A percentile compares a stretch with the other conserved stretches of the same genome.
These are phyloP conservation scores for Trichosporon inkin DNA, from an alignment of 1,284 basidiomycete genomes.

Conservation along the genomic window DNA sequence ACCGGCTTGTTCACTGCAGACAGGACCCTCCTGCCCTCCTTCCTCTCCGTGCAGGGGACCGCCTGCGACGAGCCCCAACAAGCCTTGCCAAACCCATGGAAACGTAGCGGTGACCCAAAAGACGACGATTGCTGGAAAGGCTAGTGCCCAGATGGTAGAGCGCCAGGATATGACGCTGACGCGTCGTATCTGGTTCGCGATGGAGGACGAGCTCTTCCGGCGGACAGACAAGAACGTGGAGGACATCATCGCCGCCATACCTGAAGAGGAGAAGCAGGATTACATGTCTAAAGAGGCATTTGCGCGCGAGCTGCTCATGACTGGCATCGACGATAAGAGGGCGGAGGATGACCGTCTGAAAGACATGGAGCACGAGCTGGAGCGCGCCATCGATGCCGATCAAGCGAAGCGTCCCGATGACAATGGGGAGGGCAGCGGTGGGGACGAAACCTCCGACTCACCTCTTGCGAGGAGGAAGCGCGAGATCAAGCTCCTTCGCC, in stretches of 20 bases:
- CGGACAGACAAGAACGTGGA: constrained; percentile 6
- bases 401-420: no score
- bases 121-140: no score
- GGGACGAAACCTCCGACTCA: no score
- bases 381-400: neutral
- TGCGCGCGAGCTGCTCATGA: neutral
- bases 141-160: neutral
- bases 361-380: neutral
- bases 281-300: neutral
- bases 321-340: neutral
- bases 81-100: no score
- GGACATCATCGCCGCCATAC: constrained; percentile 2
- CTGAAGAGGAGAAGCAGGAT: neutral
- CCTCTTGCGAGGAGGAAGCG: neutral
- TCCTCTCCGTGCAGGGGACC: no score
- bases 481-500: neutral
- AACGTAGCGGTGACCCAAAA: no score
- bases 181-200: neutral
- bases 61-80: no score
- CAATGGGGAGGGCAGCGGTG: no score
- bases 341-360: neutral
- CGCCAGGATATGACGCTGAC: neutral
- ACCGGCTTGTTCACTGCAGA: no score
- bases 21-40: no score
- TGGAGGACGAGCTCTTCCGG: constrained; percentile 7